Percentiles rank a stretch among this genome's conserved stretches.
phyloP scores from a whole-genome alignment of 1,284 basidiomycete genomes.

The Leccinum brunneo-olivaceum region DNA sequence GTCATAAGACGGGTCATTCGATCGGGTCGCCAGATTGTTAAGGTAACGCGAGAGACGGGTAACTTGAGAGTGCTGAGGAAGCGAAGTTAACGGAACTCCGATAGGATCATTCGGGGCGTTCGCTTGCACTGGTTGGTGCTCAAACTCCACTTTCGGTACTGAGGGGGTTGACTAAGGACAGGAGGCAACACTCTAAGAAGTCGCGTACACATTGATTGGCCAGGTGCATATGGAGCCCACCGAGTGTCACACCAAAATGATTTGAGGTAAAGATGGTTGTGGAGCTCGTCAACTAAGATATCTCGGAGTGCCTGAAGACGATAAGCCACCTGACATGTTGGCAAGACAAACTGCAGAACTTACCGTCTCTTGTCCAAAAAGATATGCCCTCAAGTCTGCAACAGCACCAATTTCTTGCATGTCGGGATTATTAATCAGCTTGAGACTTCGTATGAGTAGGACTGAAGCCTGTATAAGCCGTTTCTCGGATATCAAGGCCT shows the following conservation, averaged over 20 bases:
- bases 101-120: slow-evolving; percentile 26
- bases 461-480: slow-evolving; percentile 86
- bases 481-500: slow-evolving; percentile 94
- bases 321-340: slow-evolving; percentile 9
- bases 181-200: background rate
- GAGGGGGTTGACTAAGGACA: slow-evolving; percentile 9
- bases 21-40: slow-evolving; percentile 62
- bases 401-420: slow-evolving; percentile 94
- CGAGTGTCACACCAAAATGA: slow-evolving; percentile 93
- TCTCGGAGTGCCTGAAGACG: slow-evolving; percentile 72
- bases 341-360: slow-evolving; percentile 23
- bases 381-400: slow-evolving; percentile 82
- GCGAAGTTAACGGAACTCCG: slow-evolving; percentile 33
- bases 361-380: slow-evolving; percentile 83
- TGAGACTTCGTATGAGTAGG: slow-evolving; percentile 83
- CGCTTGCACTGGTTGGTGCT: slow-evolving; percentile 37
- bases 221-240: slow-evolving; percentile 81
- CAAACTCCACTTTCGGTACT: slow-evolving; percentile 58
- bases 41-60: slow-evolving; percentile 62
- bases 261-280: slow-evolving; percentile 97
- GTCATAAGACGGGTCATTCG: slow-evolving; percentile 77
- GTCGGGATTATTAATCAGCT: slow-evolving; percentile 86
- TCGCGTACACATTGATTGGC: slow-evolving; percentile 68
- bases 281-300: slow-evolving; percentile 92
- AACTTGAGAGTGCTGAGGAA: slow-evolving; percentile 26